Base-by-base conservation (phyloP, 495 filamentous ascomycete genomes). In the Amniculicola lignicola region DNA sequence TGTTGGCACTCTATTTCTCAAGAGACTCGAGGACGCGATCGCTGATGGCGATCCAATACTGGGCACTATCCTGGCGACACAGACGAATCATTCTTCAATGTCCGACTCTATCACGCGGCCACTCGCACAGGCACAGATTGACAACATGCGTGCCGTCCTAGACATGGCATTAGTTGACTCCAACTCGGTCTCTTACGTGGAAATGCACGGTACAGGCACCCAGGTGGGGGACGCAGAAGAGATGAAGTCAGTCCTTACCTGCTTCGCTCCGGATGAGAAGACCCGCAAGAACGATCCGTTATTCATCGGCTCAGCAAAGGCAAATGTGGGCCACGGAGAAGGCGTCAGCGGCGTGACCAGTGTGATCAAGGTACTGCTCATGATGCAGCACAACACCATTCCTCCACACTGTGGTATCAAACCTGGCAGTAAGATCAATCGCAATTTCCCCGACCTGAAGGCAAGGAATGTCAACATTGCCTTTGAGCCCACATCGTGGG, bases 171-270 rank as follows among this genome's bases (percentile, higher is more conserved):
- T 40, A 27, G 28, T 65, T 0, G 41, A 66, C 25, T 59, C 69
- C 4, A 9, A 23, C 4, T 58, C 68, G 14, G 51, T 74, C 25
- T 51, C 43, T 15, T 72, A 70, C 44, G 60, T 73, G 11, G 71
- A 74, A 40, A 70, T 71, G 64, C 72, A 74, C 45, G 72, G 72
- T 4, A 74, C 72, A 3, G 71, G 71, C 3, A 75, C 72, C 14
- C 71, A 74, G 59, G 69, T 60, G 9, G 72, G 72, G 24, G 72
- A 74, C 47, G 50, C 56, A 3, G 54, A 44, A 11, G 72, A 74
- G 54, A 71, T 72, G 64, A 31, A 45, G 11, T 67, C 70, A 14
- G 67, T 75, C 1, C 38, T 64, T 9, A 49, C 55, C 12, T 54
- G 51, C 10, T 65, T 71, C 29, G 67, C 61, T 21, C 58, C 63